These are phyloP conservation scores for Lactarius tabidus DNA, from an alignment of 768 basidiomycete species.

Conservation along the genomic window DNA sequence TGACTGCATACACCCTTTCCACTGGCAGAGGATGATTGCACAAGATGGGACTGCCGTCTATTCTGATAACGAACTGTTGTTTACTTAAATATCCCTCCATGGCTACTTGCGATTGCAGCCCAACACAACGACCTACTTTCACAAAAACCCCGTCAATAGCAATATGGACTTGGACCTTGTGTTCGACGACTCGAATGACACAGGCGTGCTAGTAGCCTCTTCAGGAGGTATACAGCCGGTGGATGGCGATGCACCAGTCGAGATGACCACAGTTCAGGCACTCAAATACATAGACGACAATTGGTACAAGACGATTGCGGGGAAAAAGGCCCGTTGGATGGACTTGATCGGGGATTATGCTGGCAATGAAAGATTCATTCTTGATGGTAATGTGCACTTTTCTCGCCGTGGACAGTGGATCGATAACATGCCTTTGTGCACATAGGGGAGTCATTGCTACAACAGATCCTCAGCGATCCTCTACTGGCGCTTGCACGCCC, in stretches of 20 bases:
- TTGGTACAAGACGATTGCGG: constrained; percentile 39
- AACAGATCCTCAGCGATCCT: constrained; percentile 55
- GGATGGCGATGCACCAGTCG: not conserved
- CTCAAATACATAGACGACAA: constrained; percentile 33
- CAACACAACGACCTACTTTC: too few species aligned
- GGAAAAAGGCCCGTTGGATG: constrained; percentile 52
- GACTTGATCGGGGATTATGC: constrained; percentile 70
- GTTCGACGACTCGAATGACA: not conserved
- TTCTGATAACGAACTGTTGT: not conserved
- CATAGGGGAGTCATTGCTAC: constrained; percentile 60
- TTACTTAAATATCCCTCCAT: not conserved
- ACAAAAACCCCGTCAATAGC: not conserved
- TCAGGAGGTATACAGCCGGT: not conserved
- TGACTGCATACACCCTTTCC: too few species aligned
- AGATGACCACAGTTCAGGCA: constrained; percentile 24
- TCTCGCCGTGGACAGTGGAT: not conserved
- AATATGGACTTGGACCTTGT: not conserved
- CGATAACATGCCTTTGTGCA: not conserved
- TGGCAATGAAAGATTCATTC: constrained; percentile 58
- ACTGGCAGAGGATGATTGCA: too few species aligned
- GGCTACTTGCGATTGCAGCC: not conserved
- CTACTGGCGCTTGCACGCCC: constrained; percentile 52
- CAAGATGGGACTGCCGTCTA: too few species aligned
- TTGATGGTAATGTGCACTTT: constrained; percentile 48
- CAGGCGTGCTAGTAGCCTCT: not conserved